Evolutionary conservation across 352 stramenopile species (phyloP).

Genomic region (Phytophthora vignae): DNA sequence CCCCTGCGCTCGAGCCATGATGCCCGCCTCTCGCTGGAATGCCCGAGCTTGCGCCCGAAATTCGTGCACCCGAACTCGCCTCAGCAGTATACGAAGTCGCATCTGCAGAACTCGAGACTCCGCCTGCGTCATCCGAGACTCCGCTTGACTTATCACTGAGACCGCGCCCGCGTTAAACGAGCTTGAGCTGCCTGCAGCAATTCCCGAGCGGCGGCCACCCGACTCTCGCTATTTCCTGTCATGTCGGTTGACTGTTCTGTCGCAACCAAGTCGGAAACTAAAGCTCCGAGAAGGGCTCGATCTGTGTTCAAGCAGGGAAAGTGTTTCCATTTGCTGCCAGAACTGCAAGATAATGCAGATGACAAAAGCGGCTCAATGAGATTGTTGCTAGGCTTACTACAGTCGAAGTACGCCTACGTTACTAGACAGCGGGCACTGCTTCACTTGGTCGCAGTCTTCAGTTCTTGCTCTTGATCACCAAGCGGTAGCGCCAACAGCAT

Average conservation of each 20-base stretch:
- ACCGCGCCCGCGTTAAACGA: too few species aligned
- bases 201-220: neutral
- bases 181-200: neutral
- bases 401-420: neutral
- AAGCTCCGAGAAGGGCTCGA: neutral
- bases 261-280: neutral
- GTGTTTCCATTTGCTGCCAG: neutral
- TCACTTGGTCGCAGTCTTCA: neutral
- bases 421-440: constrained; percentile 4
- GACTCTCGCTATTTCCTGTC: neutral
- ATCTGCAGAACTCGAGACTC: too few species aligned
- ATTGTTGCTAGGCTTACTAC: neutral
- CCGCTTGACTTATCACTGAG: too few species aligned
- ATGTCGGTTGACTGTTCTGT: neutral
- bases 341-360: neutral
- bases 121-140: too few species aligned
- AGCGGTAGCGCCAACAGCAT: neutral
- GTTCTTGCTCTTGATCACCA: constrained; percentile 3
- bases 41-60: neutral
- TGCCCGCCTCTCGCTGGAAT: neutral
- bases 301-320: constrained; percentile 1
- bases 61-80: too few species aligned
- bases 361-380: neutral
- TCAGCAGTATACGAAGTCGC: too few species aligned
- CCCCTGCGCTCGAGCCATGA: neutral